Percentiles rank a stretch among this genome's conserved stretches.
Conservation (phyloP, 306 rosid species). For the Castanea crenata region DNA sequence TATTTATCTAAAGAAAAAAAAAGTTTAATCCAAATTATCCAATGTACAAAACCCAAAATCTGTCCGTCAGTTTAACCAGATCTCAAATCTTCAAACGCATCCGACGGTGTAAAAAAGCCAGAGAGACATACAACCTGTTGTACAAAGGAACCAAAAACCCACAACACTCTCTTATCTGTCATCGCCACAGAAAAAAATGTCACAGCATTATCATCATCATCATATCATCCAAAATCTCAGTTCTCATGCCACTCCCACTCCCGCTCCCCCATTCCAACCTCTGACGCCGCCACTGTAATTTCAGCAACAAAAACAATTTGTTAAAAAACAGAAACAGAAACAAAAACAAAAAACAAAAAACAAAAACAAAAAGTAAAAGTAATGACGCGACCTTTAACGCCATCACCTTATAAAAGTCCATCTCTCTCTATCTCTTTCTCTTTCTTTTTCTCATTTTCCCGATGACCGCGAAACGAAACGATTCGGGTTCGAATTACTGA, state of each 20-base stretch:
- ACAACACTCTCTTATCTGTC: neutral
- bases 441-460: constrained; percentile 29
- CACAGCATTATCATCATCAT: neutral
- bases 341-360: constrained; percentile 2
- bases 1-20: too few species aligned
- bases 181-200: neutral
- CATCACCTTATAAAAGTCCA: constrained; percentile 21
- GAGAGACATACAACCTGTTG: neutral
- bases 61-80: neutral
- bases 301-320: neutral
- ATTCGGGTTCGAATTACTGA: constrained; percentile 33
- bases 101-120: neutral
- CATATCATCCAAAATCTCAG: neutral
- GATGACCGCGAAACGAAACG: constrained; percentile 50
- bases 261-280: too few species aligned
- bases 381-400: constrained; percentile 14
- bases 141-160: too few species aligned
- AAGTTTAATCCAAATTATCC: too few species aligned
- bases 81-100: neutral
- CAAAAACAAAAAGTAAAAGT: neutral
- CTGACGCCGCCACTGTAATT: constrained; percentile 14
- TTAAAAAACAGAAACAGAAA: neutral
- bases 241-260: neutral
- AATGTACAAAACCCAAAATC: neutral
- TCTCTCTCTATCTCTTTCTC: constrained; percentile 14